Conservation (phyloP, 768 basidiomycete genomes). For the Calocybe gangraenosa region DNA sequence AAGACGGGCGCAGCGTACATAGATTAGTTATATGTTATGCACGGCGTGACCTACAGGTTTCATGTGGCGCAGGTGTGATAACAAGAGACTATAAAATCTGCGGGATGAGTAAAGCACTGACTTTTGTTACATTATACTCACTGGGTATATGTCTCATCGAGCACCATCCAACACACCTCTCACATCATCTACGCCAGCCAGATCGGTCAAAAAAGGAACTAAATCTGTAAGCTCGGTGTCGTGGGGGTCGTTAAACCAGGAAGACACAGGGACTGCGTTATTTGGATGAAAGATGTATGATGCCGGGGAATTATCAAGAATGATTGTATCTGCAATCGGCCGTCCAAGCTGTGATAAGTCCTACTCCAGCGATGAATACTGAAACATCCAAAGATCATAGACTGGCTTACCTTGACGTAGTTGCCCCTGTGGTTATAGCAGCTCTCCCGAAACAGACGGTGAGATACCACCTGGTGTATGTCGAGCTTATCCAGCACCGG, state of each 20-base stretch:
- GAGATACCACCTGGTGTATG: slow-evolving; percentile 85
- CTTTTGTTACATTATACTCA: slow-evolving; percentile 2
- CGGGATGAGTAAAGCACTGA: slow-evolving; percentile 11
- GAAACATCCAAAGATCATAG: not conserved
- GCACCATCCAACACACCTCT: slow-evolving; percentile 88
- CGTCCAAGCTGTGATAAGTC: slow-evolving; percentile 97
- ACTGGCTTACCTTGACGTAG: slow-evolving; percentile 84
- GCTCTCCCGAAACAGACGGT: slow-evolving; percentile 94
- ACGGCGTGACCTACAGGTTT: not conserved
- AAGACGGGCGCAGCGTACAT: too few species aligned
- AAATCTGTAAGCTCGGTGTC: slow-evolving; percentile 97
- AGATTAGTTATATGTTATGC: slow-evolving; percentile 1
- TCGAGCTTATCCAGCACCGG: slow-evolving; percentile 98
- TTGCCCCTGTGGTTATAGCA: slow-evolving; percentile 99
- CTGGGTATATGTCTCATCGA: slow-evolving; percentile 36
- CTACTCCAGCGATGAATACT: slow-evolving; percentile 34
- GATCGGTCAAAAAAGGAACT: slow-evolving; percentile 89
- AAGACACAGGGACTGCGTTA: slow-evolving; percentile 98
- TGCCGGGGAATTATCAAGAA: slow-evolving; percentile 98
- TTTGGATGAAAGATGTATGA: slow-evolving; percentile 99
- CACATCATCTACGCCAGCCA: slow-evolving; percentile 82
- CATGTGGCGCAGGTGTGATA: slow-evolving; percentile 6
- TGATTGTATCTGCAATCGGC: slow-evolving; percentile 90
- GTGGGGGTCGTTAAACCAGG: slow-evolving; percentile 99
- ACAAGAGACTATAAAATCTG: slow-evolving; percentile 11